Evolutionary conservation across 2,329 filamentous ascomycete species (phyloP).

Genomic region (Cordyceps farinosa): DNA sequence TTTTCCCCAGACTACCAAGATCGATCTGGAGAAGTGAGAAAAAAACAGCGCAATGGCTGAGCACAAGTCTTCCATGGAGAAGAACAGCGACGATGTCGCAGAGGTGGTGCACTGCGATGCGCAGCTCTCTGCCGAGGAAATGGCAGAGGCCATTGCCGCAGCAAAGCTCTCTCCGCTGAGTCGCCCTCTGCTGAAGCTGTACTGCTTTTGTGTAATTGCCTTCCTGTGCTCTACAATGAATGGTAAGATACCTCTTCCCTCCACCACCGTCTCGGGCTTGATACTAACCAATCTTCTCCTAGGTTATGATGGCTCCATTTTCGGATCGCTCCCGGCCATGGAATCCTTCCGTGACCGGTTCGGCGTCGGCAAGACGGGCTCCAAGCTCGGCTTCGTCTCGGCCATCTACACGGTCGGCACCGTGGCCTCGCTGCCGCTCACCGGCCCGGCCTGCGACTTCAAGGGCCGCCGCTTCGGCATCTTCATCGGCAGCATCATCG

Average conservation of each 20-base stretch:
- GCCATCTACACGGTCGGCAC: slow-evolving; percentile 17
- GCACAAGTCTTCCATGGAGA: slow-evolving; percentile 9
- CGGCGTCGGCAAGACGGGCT: slow-evolving; percentile 5
- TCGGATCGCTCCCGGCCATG: slow-evolving; percentile 42
- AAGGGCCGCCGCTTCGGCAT: slow-evolving; percentile 15
- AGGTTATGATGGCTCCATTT: slow-evolving; percentile 47
- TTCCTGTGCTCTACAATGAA: slow-evolving; percentile 22
- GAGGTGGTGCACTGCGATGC: slow-evolving; percentile 10
- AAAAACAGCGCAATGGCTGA: not conserved
- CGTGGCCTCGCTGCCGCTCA: slow-evolving; percentile 24
- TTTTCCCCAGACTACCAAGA: not conserved
- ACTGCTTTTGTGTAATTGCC: slow-evolving; percentile 17
- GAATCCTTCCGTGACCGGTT: slow-evolving; percentile 13
- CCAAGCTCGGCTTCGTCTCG: slow-evolving; percentile 15
- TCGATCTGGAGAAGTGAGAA: not conserved
- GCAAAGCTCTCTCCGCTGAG: slow-evolving; percentile 15
- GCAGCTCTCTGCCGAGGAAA: slow-evolving; percentile 16
- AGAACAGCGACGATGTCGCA: not conserved
- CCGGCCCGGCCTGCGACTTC: slow-evolving; percentile 27
- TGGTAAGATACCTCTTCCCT: not conserved
- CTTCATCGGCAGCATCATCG: slow-evolving; percentile 10
- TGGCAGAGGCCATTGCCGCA: slow-evolving; percentile 18
- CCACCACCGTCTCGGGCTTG: not conserved
- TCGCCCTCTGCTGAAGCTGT: slow-evolving; percentile 18
- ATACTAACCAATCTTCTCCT: not conserved